These are phyloP conservation scores for Aspergillus transmontanensis DNA, from an alignment of 2,329 filamentous ascomycete genomes.

Conservation along the genomic window DNA sequence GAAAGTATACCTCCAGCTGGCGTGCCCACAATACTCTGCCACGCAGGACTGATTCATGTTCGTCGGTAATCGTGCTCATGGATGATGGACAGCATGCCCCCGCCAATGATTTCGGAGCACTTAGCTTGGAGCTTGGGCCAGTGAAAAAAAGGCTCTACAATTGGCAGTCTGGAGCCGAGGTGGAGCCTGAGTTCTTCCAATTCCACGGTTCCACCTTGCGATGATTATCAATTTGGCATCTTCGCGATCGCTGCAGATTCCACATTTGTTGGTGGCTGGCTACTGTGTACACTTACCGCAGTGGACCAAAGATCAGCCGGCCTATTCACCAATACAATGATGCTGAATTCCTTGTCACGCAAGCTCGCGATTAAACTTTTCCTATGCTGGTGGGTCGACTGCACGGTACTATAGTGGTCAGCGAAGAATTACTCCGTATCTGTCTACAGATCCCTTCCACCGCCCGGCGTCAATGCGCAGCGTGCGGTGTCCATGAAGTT, in stretches of 20 bases:
- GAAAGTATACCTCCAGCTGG: background rate
- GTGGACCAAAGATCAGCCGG: conserved; percentile 11
- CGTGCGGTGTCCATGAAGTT: background rate
- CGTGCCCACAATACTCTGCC: background rate
- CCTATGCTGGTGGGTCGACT: background rate
- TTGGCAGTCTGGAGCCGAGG: conserved; percentile 11
- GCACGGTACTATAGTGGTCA: background rate
- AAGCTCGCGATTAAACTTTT: background rate
- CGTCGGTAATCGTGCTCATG: background rate
- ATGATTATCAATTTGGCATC: conserved; percentile 13
- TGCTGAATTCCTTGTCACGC: background rate
- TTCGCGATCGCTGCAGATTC: conserved; percentile 9
- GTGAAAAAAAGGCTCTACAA: background rate
- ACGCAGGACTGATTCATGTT: background rate
- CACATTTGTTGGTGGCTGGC: conserved; percentile 17
- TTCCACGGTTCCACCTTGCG: conserved; percentile 3
- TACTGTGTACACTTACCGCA: conserved; percentile 5
- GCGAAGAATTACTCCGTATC: conserved; percentile 3
- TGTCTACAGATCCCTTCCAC: background rate
- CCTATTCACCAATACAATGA: background rate
- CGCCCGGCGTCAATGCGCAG: background rate
- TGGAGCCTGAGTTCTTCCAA: conserved; percentile 1
- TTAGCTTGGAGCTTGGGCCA: conserved; percentile 12
- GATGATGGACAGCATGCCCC: conserved; percentile 1
- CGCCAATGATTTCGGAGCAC: conserved; percentile 6